A percentile compares a stretch with the other conserved stretches of the same genome.
Evolutionary conservation across 768 basidiomycete genomes (phyloP).

Genomic region (Russula virescens): DNA sequence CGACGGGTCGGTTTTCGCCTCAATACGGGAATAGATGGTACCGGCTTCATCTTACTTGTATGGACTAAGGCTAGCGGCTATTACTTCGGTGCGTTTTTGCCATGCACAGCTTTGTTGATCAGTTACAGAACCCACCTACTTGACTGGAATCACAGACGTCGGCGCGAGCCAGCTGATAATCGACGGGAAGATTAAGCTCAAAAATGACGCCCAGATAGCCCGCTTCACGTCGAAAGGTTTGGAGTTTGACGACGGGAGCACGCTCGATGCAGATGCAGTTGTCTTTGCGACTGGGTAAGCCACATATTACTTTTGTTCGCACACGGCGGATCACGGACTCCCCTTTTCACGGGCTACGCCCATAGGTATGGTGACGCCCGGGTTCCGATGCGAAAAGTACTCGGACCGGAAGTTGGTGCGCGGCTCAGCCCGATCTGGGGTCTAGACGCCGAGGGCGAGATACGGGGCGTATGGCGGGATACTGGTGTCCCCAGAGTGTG

Average conservation of each 20-base stretch:
- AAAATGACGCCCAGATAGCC: constrained; percentile 38
- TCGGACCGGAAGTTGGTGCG: constrained; percentile 41
- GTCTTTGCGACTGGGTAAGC: constrained; percentile 45
- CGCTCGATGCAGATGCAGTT: constrained; percentile 43
- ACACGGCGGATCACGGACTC: too few species aligned
- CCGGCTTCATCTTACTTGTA: constrained; percentile 43
- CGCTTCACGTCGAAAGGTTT: constrained; percentile 38
- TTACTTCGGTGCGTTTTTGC: constrained; percentile 48
- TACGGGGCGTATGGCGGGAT: constrained; percentile 46
- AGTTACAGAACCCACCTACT: not conserved
- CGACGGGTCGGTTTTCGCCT: constrained; percentile 49
- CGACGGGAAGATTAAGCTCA: constrained; percentile 46
- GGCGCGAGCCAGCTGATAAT: constrained; percentile 40
- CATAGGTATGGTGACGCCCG: constrained; percentile 43
- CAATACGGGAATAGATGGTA: constrained; percentile 44
- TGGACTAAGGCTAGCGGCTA: constrained; percentile 52
- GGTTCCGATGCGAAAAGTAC: constrained; percentile 37
- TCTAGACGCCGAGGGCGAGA: constrained; percentile 58
- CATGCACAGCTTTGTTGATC: not conserved
- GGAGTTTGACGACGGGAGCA: constrained; percentile 38
- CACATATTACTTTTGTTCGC: not conserved
- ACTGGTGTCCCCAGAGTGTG: constrained; percentile 50
- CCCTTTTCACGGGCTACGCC: not conserved
- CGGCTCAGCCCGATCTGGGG: constrained; percentile 58
- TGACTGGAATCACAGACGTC: constrained; percentile 30